These are phyloP conservation scores for Hyaloscypha bicolor DNA, from an alignment of 495 filamentous ascomycete genomes.

Conservation along the genomic window DNA sequence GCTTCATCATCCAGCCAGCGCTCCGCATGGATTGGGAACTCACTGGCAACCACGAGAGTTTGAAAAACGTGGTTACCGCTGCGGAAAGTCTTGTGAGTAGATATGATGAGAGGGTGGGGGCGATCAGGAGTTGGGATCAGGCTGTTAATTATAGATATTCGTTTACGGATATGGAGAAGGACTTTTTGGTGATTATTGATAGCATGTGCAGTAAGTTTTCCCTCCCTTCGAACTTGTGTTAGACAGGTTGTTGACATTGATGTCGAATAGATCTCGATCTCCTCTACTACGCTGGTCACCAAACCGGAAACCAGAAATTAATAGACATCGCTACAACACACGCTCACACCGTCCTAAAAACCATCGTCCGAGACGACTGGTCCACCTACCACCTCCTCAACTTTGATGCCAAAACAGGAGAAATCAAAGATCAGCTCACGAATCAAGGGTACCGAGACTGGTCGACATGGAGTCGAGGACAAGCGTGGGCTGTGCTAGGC, in stretches of 20 bases:
- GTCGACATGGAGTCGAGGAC: constrained; percentile 48
- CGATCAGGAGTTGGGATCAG: constrained; percentile 44
- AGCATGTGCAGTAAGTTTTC: constrained; percentile 43
- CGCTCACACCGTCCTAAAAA: constrained; percentile 35
- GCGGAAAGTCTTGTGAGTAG: constrained; percentile 42
- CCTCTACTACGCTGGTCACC: constrained; percentile 44
- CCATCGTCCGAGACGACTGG: constrained; percentile 37
- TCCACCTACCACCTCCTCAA: constrained; percentile 47
- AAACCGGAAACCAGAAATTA: constrained; percentile 32
- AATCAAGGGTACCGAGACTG: constrained; percentile 44
- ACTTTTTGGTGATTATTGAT: constrained; percentile 50
- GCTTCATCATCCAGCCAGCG: constrained; percentile 48
- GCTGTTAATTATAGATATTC: constrained; percentile 36
- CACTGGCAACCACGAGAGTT: constrained; percentile 36
- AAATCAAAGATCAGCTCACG: constrained; percentile 39
- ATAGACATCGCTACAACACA: constrained; percentile 43
- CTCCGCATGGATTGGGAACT: constrained; percentile 44
- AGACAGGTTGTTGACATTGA: not conserved
- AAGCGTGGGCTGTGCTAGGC: constrained; percentile 51
- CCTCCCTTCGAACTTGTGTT: too few species aligned
- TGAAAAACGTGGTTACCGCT: constrained; percentile 38
- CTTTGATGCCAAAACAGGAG: constrained; percentile 38
- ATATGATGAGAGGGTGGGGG: constrained; percentile 37
- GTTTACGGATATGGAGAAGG: constrained; percentile 25
- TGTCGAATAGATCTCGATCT: constrained; percentile 40